Conservation (phyloP, 1,284 basidiomycete species). For the Trametes versicolor region DNA sequence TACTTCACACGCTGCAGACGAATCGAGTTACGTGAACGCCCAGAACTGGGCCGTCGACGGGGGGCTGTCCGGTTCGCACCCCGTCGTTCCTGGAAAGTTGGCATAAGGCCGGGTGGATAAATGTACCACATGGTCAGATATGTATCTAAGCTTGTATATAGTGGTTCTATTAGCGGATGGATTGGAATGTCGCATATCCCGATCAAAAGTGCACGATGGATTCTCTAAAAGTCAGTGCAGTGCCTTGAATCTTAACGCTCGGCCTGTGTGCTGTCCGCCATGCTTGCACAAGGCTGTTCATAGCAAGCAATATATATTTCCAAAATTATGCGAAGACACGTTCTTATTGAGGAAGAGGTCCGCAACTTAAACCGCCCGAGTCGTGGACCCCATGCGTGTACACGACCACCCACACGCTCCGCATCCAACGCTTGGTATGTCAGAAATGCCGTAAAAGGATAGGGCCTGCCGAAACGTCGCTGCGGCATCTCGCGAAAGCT, state of each 20-base stretch:
- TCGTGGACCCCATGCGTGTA: neutral
- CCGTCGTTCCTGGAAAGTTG: slow-evolving; percentile 75
- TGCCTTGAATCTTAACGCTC: neutral
- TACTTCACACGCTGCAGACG: slow-evolving; percentile 62
- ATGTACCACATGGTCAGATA: neutral
- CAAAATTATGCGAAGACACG: no score
- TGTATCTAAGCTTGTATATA: slow-evolving; percentile 8
- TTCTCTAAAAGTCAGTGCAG: neutral
- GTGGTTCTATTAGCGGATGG: slow-evolving; percentile 3
- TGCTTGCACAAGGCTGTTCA: neutral
- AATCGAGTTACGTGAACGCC: slow-evolving; percentile 93
- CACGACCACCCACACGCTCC: neutral
- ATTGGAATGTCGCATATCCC: neutral
- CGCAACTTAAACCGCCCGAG: no score
- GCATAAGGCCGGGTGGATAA: slow-evolving; percentile 39
- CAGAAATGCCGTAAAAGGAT: neutral
- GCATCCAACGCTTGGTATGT: slow-evolving; percentile 6
- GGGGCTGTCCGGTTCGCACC: slow-evolving; percentile 79
- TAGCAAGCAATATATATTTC: no score
- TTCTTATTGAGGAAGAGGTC: no score
- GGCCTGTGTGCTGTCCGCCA: neutral
- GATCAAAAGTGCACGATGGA: neutral
- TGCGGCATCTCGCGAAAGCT: slow-evolving; percentile 1
- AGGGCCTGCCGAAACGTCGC: slow-evolving; percentile 1
- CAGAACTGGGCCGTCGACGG: slow-evolving; percentile 91